Evolutionary conservation across 495 filamentous ascomycete species (phyloP), one percentile per base, ranked within the genome.

Genomic region (Xylaria longipes): DNA sequence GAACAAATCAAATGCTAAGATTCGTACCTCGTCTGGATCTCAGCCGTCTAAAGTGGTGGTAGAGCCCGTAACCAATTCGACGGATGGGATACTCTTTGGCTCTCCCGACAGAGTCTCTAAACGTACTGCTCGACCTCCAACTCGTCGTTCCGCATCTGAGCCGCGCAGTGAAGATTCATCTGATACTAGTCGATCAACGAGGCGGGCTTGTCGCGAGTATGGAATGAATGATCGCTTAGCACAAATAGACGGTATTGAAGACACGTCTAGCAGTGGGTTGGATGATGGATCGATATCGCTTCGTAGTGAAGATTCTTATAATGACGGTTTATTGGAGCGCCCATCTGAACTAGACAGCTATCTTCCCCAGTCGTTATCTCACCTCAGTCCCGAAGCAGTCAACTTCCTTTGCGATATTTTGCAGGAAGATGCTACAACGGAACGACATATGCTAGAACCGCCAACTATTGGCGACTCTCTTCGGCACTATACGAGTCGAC

Each of bases 371-470:
- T 76, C 84, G 2, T 45, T 87, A 5, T 79, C 78, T 4, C 78
- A 72, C 11, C 73, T 89, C 5, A 81, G 82, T 46, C 75, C 84
- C 8, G 83, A 87, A 25, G 73, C 83, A 7, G 83, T 89, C 52
- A 85, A 86, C 43, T 83, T 88, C 67, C 74, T 88, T 39, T 87
- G 86, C 72, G 84, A 88, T 74, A 74, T 87, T 46, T 73, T 87
- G 12, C 85, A 88, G 72, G 80, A 84, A 8, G 85, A 89, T 72
- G 76, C 79, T 46, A 87, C 83, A 35, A 78, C 76, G 22, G 86
- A 88, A 72, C 78, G 77, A 17, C 84, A 86, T 69, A 72, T 83
- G 67, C 75, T 87, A 7, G 82, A 84, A 35, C 84, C 85, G 3
- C 74, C 77, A 41, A 71, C 73, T 31, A 68, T 84, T 22, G 72